Base-by-base conservation (phyloP, 148 eudicot genomes). In the Arctostaphylos glauca region DNA sequence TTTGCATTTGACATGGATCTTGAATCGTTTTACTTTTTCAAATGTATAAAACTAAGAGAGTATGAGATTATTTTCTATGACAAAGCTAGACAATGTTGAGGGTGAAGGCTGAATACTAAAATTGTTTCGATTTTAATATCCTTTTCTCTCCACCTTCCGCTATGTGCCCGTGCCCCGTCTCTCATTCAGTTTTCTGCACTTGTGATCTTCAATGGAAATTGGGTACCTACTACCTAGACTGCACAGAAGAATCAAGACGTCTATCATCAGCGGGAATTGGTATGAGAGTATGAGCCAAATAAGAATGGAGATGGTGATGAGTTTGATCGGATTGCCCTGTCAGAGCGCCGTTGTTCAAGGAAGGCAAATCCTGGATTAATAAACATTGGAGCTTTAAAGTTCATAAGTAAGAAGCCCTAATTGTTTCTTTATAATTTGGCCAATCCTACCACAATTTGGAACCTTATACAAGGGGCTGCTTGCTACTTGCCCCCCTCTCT, bases 31-130 rank as follows among this genome's bases (percentile, higher is more conserved):
- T 74, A 12, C 14, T 38, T 14, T 48, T 48, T 48, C 56, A 6
- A 48, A n/a, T 9, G 12, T 16, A 48, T 74, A 74, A 23, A 18
- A 48, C 55, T n/a, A n/a, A 4, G 23, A 74, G 55, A 47, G 9
- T 47, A 73, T 74, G 16, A 4, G 55, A 74, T 48, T 70, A 2
- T 16, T n/a, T 48, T 74, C 7, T 47, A 10, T n/a, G 25, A 47
- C 4, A 71, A 71, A 71, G 75, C 75, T 71, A 6, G 76, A 72
- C 76, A 16, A 44, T 72, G 74, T 23, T 31, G 73, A 41, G 8
- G 73, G 46, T 44, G 23, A 71, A 44, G 50, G 23, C 75, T 71
- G 15, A 6, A 14, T 48, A 15, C 50, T 16, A 6, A 3, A 44
- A 15, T 58, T 41, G 75, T 71, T 16, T 8, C 10, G 47, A 38